Base-by-base conservation (phyloP, 495 filamentous ascomycete genomes). In the Chaetomidium leptoderma region DNA sequence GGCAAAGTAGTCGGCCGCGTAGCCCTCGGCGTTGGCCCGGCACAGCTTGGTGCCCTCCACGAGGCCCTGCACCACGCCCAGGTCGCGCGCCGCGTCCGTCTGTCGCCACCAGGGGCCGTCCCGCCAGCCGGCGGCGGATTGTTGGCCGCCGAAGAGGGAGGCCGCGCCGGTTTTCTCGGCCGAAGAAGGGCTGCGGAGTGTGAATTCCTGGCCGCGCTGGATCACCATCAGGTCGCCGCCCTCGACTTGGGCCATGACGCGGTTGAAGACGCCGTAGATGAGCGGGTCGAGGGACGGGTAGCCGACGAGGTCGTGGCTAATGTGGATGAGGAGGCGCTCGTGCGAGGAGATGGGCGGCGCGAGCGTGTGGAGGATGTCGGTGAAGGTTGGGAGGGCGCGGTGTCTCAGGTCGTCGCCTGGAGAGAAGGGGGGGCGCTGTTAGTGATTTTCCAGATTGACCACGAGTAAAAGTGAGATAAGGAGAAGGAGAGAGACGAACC, bases 161-260 rank as follows among this genome's bases (percentile, higher is more conserved):
- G 76, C 81, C 29, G 78, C 29, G 78, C 76, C 3, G 32, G 30
- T 4, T 35, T 59, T 54, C 42, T 83, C 79, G 6, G 81, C 74
- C n/a, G n/a, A n/a, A 14, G 82, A 79, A 9, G 85, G 80, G 52
- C 86, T 87, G 27, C 81, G 80, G 10, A 84, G 85, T 6, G 85
- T 82, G 26, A 86, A 91, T 68, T 95, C 90, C 58, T 89, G 88
- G 3, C 93, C 93, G 2, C 91, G 85, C 74, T 97, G 93, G 65
- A 97, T 85, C 57, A 99, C 95, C 35, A 97, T 77, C n/a, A 99
- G 83, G 68, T 97, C 93, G 23, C 93, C 93, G 55, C 93, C 93
- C 73, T 99, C 93, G 53, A 99, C 93, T 73, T 99, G 93, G 30
- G 92, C 79, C 93, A 99, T 99, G 43, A 99, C 92, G 50, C 91